These are phyloP conservation scores for Diaporthe nobilis DNA, from an alignment of 2,329 filamentous ascomycete genomes.

Conservation along the genomic window DNA sequence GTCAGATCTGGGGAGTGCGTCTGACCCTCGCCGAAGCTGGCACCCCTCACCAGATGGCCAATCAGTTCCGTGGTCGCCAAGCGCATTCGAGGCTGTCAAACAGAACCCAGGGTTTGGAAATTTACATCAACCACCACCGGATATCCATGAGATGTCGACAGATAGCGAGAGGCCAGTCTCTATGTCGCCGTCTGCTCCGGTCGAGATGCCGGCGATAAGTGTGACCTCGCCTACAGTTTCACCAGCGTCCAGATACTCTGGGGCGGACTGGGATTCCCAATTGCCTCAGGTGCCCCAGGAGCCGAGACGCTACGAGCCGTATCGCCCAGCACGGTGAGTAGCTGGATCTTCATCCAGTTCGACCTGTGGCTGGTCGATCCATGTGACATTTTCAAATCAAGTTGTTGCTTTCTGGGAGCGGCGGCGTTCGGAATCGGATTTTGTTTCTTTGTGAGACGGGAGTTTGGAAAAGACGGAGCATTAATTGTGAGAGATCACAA, in stretches of 20 bases:
- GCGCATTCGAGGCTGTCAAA: conserved; percentile 33
- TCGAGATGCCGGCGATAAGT: conserved; percentile 48
- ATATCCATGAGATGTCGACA: conserved; percentile 41
- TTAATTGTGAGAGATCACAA: conserved; percentile 19
- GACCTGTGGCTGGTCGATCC: neutral
- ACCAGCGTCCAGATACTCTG: conserved; percentile 30
- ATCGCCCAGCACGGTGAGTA: conserved; percentile 17
- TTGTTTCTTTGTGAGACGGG: neutral
- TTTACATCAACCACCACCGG: conserved; percentile 42
- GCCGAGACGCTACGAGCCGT: conserved; percentile 37
- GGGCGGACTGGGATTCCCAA: conserved; percentile 6
- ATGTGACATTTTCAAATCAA: neutral
- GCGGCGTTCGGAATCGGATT: neutral
- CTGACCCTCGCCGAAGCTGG: conserved; percentile 18
- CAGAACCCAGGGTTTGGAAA: conserved; percentile 1
- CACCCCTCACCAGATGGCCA: conserved; percentile 27
- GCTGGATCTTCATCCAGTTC: neutral
- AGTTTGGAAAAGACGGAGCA: neutral
- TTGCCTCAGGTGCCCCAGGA: conserved; percentile 13
- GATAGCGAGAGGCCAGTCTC: conserved; percentile 15
- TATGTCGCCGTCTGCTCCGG: conserved; percentile 39
- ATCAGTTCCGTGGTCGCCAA: conserved; percentile 37
- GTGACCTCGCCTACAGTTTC: conserved; percentile 35
- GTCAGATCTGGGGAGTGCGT: conserved; percentile 34
- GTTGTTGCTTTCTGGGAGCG: conserved; percentile 14